Percentiles rank a stretch among this genome's conserved stretches.
These are phyloP conservation scores for Aspergillus nidulans DNA, from an alignment of 495 filamentous ascomycete genomes.

Conservation along the genomic window DNA sequence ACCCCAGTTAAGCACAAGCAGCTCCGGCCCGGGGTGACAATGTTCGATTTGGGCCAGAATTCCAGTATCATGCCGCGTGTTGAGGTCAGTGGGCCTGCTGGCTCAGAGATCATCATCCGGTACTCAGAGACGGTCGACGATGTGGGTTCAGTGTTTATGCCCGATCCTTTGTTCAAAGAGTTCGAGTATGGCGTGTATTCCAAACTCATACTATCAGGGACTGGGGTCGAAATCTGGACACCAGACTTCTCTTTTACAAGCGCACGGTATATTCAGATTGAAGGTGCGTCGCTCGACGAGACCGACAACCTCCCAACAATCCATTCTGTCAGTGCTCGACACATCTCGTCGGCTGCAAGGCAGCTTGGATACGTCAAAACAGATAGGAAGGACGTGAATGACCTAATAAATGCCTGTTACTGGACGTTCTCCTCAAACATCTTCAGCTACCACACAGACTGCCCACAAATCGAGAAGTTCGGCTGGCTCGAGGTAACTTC, in stretches of 20 bases:
- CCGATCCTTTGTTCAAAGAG: slow-evolving; percentile 28
- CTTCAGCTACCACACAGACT: slow-evolving; percentile 31
- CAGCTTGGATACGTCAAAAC: slow-evolving; percentile 24
- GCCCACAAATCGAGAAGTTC: slow-evolving; percentile 31
- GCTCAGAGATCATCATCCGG: slow-evolving; percentile 23
- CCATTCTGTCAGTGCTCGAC: slow-evolving; percentile 21
- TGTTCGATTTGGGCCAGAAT: slow-evolving; percentile 28
- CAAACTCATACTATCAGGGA: slow-evolving; percentile 20
- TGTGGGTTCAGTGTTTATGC: slow-evolving; percentile 25
- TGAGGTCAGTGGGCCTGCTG: slow-evolving; percentile 15
- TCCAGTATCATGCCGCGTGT: slow-evolving; percentile 22
- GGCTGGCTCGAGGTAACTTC: slow-evolving; percentile 29
- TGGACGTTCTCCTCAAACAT: slow-evolving; percentile 28
- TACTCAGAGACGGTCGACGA: slow-evolving; percentile 25
- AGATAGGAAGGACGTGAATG: slow-evolving; percentile 25
- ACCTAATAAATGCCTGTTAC: slow-evolving; percentile 22
- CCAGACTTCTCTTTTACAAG: slow-evolving; percentile 30
- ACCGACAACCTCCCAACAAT: slow-evolving; percentile 17
- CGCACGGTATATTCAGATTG: slow-evolving; percentile 26
- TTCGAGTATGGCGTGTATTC: slow-evolving; percentile 26
- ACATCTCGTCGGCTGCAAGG: slow-evolving; percentile 24
- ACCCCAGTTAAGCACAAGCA: slow-evolving; percentile 14
- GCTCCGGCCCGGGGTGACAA: slow-evolving; percentile 14
- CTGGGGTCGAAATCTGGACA: slow-evolving; percentile 23
- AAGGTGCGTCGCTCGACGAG: slow-evolving; percentile 18